Percentiles rank a stretch among this genome's conserved stretches.
These are phyloP conservation scores for Cicer chorassanicum DNA, from an alignment of 306 rosid genomes.

Conservation along the genomic window DNA sequence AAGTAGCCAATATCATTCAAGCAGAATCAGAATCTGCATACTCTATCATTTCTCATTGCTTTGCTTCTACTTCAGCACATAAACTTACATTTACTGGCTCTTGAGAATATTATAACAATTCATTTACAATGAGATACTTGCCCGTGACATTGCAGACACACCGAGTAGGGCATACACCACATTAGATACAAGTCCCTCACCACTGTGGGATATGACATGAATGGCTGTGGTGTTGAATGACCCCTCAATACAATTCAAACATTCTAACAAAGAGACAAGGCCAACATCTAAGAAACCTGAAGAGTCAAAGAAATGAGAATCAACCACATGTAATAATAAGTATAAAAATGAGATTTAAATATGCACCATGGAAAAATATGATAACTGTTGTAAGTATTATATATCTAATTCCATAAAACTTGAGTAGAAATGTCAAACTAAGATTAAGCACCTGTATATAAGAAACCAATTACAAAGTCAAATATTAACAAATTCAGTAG, in stretches of 20 bases:
- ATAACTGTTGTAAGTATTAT: background rate
- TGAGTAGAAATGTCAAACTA: slow-evolving; percentile 1
- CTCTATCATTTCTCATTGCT: slow-evolving; percentile 7
- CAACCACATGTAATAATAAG: slow-evolving; percentile 19
- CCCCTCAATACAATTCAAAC: slow-evolving; percentile 63
- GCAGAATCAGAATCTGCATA: slow-evolving; percentile 33
- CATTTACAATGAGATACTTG: slow-evolving; percentile 43
- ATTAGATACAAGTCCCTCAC: slow-evolving; percentile 95
- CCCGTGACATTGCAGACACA: slow-evolving; percentile 99
- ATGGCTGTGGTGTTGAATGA: slow-evolving; percentile 69
- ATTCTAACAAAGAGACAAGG: slow-evolving; percentile 72
- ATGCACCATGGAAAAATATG: background rate
- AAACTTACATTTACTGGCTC: slow-evolving; percentile 11
- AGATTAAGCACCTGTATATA: background rate
- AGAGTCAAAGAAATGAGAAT: slow-evolving; percentile 42
- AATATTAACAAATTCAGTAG: slow-evolving; percentile 7
- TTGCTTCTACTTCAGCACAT: slow-evolving; percentile 16
- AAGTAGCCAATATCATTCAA: slow-evolving; percentile 24
- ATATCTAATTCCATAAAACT: slow-evolving; percentile 25
- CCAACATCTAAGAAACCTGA: slow-evolving; percentile 91
- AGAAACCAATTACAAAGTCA: slow-evolving; percentile 29
- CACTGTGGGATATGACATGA: slow-evolving; percentile 82
- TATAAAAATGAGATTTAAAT: slow-evolving; percentile 6
- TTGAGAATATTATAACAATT: slow-evolving; percentile 17
- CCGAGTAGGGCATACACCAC: slow-evolving; percentile 96